These are phyloP conservation scores for Mucor racemosus DNA, from an alignment of 371 early-diverging fungal species.

Conservation along the genomic window DNA sequence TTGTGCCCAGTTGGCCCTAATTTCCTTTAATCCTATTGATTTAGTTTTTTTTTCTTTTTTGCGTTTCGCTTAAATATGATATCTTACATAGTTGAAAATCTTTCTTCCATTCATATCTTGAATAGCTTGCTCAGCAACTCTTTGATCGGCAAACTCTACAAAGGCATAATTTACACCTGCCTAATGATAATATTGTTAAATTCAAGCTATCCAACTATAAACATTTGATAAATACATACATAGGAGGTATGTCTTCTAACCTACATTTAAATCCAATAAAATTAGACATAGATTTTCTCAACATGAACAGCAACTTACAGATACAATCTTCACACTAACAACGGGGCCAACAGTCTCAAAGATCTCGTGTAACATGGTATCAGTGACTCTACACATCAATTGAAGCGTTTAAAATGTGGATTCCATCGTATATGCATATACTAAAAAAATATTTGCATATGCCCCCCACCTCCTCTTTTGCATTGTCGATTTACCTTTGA, in stretches of 20 bases:
- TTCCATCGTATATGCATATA: not conserved
- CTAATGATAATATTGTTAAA: constrained; percentile 7
- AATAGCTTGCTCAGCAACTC: constrained; percentile 76
- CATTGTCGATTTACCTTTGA: constrained; percentile 52
- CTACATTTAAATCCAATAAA: constrained; percentile 1
- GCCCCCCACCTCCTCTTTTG: not conserved
- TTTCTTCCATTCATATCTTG: constrained; percentile 79
- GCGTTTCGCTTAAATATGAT: not conserved
- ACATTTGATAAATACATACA: constrained; percentile 13
- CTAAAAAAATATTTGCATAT: too few species aligned
- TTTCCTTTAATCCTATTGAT: constrained; percentile 37
- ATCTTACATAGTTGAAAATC: constrained; percentile 59
- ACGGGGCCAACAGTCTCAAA: constrained; percentile 77
- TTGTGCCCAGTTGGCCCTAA: constrained; percentile 57
- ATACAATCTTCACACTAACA: constrained; percentile 77
- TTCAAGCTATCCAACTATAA: too few species aligned
- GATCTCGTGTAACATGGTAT: constrained; percentile 74
- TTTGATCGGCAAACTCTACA: constrained; percentile 81
- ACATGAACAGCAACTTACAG: constrained; percentile 49
- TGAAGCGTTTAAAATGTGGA: not conserved
- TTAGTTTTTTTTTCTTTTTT: not conserved
- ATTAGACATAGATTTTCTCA: not conserved
- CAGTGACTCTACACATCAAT: constrained; percentile 59
- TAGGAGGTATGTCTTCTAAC: constrained; percentile 28
- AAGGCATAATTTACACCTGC: constrained; percentile 86